Percentiles rank a stretch among this genome's conserved stretches.
Conservation (phyloP, 441 rosid species). For the Populus hybrid region DNA sequence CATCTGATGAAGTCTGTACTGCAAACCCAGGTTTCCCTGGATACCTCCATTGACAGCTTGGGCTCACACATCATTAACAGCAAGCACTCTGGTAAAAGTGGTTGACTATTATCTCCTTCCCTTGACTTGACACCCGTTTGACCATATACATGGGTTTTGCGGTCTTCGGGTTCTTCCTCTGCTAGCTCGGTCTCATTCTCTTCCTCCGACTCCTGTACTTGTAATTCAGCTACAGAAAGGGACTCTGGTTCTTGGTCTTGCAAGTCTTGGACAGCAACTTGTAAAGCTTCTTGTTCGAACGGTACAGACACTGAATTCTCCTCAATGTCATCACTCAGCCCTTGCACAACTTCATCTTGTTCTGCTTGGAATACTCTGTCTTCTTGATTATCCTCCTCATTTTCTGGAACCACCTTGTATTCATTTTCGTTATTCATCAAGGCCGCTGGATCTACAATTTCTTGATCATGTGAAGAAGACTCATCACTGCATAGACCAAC, state of each 20-base stretch:
- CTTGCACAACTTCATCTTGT: slow-evolving; percentile 4
- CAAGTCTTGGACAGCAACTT: slow-evolving; percentile 13
- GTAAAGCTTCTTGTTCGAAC: slow-evolving; percentile 6
- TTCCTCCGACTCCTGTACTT: slow-evolving; percentile 15
- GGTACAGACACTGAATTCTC: background rate
- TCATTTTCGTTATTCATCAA: slow-evolving; percentile 14
- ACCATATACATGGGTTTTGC: background rate
- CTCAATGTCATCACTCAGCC: background rate
- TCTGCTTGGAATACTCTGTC: background rate
- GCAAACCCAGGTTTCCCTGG: slow-evolving; percentile 93
- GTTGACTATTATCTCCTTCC: slow-evolving; percentile 27
- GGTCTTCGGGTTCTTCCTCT: slow-evolving; percentile 26
- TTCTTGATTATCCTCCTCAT: slow-evolving; percentile 7
- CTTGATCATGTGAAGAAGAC: slow-evolving; percentile 6
- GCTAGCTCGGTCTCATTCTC: slow-evolving; percentile 8
- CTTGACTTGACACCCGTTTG: slow-evolving; percentile 36
- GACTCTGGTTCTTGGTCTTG: slow-evolving; percentile 14
- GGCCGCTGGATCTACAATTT: slow-evolving; percentile 18
- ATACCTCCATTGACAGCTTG: slow-evolving; percentile 95
- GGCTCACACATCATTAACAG: slow-evolving; percentile 94
- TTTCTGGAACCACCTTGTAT: slow-evolving; percentile 10
- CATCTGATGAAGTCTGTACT: slow-evolving; percentile 78
- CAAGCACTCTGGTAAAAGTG: slow-evolving; percentile 70
- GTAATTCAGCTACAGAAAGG: background rate
- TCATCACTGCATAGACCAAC: background rate